phyloP scores from a whole-genome alignment of 192 early-diverging fungal species.

The Backusella westeae region DNA sequence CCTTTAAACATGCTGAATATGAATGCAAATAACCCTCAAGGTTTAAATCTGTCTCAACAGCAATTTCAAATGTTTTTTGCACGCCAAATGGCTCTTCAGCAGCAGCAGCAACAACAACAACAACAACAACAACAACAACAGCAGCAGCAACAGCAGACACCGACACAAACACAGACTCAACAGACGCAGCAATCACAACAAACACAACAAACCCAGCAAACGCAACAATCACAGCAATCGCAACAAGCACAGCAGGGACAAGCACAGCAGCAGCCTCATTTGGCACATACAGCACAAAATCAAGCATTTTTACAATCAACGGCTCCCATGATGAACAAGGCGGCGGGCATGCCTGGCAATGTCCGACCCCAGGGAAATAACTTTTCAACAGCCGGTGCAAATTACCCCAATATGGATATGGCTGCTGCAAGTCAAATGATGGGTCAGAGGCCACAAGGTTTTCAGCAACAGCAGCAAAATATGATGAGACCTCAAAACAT shows the following conservation, averaged over 20 bases:
- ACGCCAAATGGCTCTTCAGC: slow-evolving; percentile 29
- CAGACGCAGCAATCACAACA: slow-evolving; percentile 21
- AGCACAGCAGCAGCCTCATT: not conserved
- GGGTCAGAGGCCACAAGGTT: slow-evolving; percentile 13
- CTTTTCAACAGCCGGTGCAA: not conserved
- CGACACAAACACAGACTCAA: slow-evolving; percentile 9
- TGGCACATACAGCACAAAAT: not conserved
- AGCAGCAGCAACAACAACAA: slow-evolving; percentile 18
- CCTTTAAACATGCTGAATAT: slow-evolving; percentile 15
- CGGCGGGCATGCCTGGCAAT: not conserved
- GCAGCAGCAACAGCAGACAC: slow-evolving; percentile 16
- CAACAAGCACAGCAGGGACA: slow-evolving; percentile 29
- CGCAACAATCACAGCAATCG: slow-evolving; percentile 4
- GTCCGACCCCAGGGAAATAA: not conserved
- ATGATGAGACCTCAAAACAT: not conserved
- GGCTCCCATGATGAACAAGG: not conserved
- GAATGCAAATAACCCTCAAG: not conserved
- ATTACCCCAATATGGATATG: not conserved
- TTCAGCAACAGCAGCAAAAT: slow-evolving; percentile 11
- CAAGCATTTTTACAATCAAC: not conserved
- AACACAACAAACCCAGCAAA: slow-evolving; percentile 8
- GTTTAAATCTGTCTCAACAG: slow-evolving; percentile 15
- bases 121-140: slow-evolving; percentile 1
- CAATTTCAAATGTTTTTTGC: slow-evolving; percentile 27
- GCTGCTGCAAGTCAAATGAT: not conserved